These are phyloP conservation scores for Chaetomidium leptoderma DNA, from an alignment of 495 filamentous ascomycete genomes.

Conservation along the genomic window DNA sequence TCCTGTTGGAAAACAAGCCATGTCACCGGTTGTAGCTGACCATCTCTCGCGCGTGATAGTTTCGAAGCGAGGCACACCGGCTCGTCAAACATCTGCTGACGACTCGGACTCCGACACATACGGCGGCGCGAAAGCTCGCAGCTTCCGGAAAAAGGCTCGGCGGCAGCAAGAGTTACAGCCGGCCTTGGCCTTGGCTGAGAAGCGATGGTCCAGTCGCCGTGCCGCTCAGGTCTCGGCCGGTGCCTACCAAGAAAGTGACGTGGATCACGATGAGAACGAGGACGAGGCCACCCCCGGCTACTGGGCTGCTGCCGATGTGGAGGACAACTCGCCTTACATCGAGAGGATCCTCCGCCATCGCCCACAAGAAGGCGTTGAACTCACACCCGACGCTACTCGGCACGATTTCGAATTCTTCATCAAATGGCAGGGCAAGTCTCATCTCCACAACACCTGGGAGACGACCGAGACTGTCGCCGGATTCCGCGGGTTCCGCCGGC, in stretches of 20 bases:
- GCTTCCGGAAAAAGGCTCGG: slow-evolving; percentile 64
- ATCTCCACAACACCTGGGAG: slow-evolving; percentile 95
- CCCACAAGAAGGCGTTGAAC: slow-evolving; percentile 61
- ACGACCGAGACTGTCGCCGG: slow-evolving; percentile 59
- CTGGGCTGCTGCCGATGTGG: slow-evolving; percentile 56
- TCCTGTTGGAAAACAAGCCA: slow-evolving; percentile 1
- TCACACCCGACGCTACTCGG: slow-evolving; percentile 55
- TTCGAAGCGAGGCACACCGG: slow-evolving; percentile 62
- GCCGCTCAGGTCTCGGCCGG: slow-evolving; percentile 83
- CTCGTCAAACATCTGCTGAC: slow-evolving; percentile 53
- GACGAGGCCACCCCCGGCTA: slow-evolving; percentile 56
- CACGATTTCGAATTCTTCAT: slow-evolving; percentile 91
- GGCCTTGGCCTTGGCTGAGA: slow-evolving; percentile 63
- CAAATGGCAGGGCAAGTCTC: slow-evolving; percentile 94
- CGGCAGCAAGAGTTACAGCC: slow-evolving; percentile 58
- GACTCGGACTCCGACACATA: slow-evolving; percentile 71
- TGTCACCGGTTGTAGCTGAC: slow-evolving; percentile 25
- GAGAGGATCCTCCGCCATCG: slow-evolving; percentile 87
- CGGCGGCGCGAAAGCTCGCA: slow-evolving; percentile 63
- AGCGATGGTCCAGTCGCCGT: slow-evolving; percentile 83
- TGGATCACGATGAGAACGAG: slow-evolving; percentile 62
- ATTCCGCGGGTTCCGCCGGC: slow-evolving; percentile 67
- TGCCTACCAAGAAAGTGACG: slow-evolving; percentile 80
- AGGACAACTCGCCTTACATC: slow-evolving; percentile 74
- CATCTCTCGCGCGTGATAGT: slow-evolving; percentile 39